Evolutionary conservation across 331 rosid genomes (phyloP), one percentile per base, ranked within the genome.

Genomic region (Arachis monticola): DNA sequence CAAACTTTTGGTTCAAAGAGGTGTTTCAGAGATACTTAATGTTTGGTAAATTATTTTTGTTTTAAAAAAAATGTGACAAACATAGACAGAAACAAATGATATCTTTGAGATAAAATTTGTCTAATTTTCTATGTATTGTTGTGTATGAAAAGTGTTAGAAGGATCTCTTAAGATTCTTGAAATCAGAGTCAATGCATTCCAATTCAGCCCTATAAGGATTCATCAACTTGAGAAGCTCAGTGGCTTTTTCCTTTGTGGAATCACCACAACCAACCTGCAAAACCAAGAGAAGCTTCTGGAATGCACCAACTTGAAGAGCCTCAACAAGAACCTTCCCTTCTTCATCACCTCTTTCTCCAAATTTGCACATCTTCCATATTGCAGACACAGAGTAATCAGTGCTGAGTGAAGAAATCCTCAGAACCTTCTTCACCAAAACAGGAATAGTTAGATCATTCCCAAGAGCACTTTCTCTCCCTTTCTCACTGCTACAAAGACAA

Each of bases 171-270:
- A 90, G 80, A 83, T 78, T 81, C 81, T 85, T 90, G 77, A 75
- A 88, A 83, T 90, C 96, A 46, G 96, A 81, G 64, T 90, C 96
- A 10, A 88, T 85, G 80, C 96, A 90, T 62, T 88, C 96, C 86
- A 88, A 73, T 5, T 86, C 85, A 53, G 83, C 78, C 68, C 93
- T 80, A 11, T 86, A 86, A 73, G 90, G 96, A 86, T 90, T 90
- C 85, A 90, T n/a, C 64, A 88, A 5, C 60, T 90, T 90, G 60
- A 90, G 83, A 81, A 90, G 88, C 53, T 88, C 90, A 12, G 88
- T 88, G 6, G 82, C 84, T 79, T 84, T 87, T 32, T 83, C 89
- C 70, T 91, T 88, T 2, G 83, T 82, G 50, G 80, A 83, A 44
- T 85, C 87, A 0, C 84, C 82, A 74, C 90, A 85, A 52, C 90